phyloP scores from a whole-genome alignment of 2,329 filamentous ascomycete genomes.

The Onygena corvina region DNA sequence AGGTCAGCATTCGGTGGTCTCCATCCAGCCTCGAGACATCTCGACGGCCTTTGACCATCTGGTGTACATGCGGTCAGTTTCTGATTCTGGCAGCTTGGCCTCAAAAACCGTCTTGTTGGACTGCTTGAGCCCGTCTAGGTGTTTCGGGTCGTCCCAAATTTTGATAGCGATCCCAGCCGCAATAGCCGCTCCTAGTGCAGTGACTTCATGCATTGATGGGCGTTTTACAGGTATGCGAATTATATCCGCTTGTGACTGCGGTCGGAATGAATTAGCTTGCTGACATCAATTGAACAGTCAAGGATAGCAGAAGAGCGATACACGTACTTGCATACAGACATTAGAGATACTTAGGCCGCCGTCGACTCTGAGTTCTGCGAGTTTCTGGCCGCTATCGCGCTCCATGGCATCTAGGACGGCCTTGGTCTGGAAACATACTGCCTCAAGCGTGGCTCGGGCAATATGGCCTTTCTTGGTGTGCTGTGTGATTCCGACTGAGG shows the following conservation, averaged over 20 bases:
- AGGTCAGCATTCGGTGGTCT: slow-evolving; percentile 17
- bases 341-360: slow-evolving; percentile 83
- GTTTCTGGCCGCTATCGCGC: slow-evolving; percentile 63
- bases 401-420: slow-evolving; percentile 89
- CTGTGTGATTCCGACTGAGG: slow-evolving; percentile 63
- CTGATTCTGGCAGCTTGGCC: slow-evolving; percentile 49
- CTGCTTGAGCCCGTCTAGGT: slow-evolving; percentile 59
- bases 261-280: slow-evolving; percentile 13
- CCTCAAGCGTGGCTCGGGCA: slow-evolving; percentile 77
- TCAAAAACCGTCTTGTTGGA: slow-evolving; percentile 57
- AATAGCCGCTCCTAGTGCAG: slow-evolving; percentile 75
- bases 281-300: neutral
- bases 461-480: slow-evolving; percentile 78
- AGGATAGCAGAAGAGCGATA: slow-evolving; percentile 6
- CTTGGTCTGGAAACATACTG: slow-evolving; percentile 84
- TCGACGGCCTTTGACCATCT: slow-evolving; percentile 66
- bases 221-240: slow-evolving; percentile 73
- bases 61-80: slow-evolving; percentile 52
- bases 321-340: slow-evolving; percentile 64
- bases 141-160: slow-evolving; percentile 64
- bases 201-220: slow-evolving; percentile 81
- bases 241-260: slow-evolving; percentile 71
- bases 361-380: slow-evolving; percentile 68
- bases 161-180: slow-evolving; percentile 74
- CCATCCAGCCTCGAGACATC: slow-evolving; percentile 62